Base-by-base conservation (phyloP, 2,329 filamentous ascomycete species). In the Emergomyces africanus region DNA sequence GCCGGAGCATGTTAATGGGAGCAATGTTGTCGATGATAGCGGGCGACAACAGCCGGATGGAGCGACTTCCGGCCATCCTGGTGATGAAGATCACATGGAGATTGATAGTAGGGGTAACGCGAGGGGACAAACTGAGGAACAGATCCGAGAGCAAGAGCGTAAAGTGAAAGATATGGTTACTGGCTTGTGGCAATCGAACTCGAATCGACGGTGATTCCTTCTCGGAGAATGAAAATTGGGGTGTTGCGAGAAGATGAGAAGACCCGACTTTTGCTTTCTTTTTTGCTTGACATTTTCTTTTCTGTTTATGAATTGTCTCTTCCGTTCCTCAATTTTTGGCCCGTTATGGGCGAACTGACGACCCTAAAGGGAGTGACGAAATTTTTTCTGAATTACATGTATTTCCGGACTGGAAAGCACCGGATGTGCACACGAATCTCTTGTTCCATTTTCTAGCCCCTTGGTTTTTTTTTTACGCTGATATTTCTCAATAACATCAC, bases 101-200 rank as follows among this genome's bases (percentile, higher is more conserved):
- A 79, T 83, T 64, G 82, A 85, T 65, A 80, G 79, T 61, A 72
- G 82, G 51, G 79, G 81, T 0, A 79, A 85, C 66, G 82, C 78
- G 1, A 76, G 79, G 33, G 83, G 83, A 1, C 83, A 85, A 71
- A 84, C 81, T 5, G 80, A 83, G 64, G 78, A 80, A 65, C 82
- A 84, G 75, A 85, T 85, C 59, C 71, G 74, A 48, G 79, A 81
- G 64, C 83, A 85, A 71, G 79, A 84, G 69, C 74, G 80, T 48
- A 77, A 77, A 66, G 82, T 85, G 48, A 77, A 81, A 65, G 80
- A 83, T 67, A 81, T 79, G 60, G 78, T 81, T 60, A 76, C 78
- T 63, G 82, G 81, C 1, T 66, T 85, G 64, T 85, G 82, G 82
- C 68, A 71, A 28, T 64, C 66, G 28, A 63, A 56, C 10, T 64